Conservation (phyloP, 2,329 filamentous ascomycete genomes). For the Stagonosporopsis vannaccii region DNA sequence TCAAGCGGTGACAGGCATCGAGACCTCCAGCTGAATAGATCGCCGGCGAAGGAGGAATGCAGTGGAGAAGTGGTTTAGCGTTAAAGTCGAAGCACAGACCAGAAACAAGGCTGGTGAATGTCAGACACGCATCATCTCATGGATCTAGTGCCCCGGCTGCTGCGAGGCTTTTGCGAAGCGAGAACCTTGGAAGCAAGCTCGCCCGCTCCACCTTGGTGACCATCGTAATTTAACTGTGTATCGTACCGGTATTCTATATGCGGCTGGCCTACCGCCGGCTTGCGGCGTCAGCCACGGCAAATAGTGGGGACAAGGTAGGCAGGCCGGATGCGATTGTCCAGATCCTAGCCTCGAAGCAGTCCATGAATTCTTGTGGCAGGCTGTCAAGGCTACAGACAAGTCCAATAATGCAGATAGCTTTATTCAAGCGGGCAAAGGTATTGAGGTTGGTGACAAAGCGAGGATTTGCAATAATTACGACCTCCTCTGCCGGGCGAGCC, state of each 20-base stretch:
- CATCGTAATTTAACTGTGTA: neutral
- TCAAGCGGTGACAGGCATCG: constrained; percentile 12
- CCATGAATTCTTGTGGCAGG: neutral
- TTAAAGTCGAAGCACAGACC: constrained; percentile 11
- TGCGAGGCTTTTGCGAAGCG: constrained; percentile 10
- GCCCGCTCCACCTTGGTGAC: constrained; percentile 7
- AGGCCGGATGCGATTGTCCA: neutral
- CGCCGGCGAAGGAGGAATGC: constrained; percentile 21
- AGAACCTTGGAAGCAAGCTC: constrained; percentile 4
- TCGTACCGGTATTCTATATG: constrained; percentile 6
- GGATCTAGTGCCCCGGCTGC: constrained; percentile 5
- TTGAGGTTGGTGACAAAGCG: neutral
- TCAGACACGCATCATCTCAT: constrained; percentile 19
- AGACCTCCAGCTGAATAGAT: constrained; percentile 17
- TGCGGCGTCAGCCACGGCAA: neutral
- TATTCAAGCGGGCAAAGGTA: neutral
- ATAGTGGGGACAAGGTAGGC: neutral
- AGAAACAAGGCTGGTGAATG: constrained; percentile 19
- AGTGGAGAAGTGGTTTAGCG: constrained; percentile 20
- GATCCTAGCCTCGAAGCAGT: neutral
- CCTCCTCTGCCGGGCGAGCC: neutral
- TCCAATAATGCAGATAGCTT: neutral
- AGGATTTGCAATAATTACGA: too few species aligned
- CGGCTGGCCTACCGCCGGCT: neutral
- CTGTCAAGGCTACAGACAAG: neutral